These are phyloP conservation scores for Lenzites betulinus DNA, from an alignment of 768 basidiomycete species.

Conservation along the genomic window DNA sequence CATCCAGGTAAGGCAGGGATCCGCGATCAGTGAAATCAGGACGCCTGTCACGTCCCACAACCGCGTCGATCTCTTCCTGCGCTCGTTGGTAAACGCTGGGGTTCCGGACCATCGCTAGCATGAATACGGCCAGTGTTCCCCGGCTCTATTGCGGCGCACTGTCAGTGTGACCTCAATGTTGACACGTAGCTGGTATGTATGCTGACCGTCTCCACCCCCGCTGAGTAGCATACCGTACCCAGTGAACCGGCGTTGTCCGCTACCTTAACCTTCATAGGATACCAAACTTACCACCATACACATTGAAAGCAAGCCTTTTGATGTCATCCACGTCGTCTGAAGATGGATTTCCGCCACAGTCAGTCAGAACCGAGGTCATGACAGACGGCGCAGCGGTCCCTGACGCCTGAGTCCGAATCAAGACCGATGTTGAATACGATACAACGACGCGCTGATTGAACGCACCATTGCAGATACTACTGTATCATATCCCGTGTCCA, in stretches of 20 bases:
- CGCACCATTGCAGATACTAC: not conserved
- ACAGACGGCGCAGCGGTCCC: not conserved
- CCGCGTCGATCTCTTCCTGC: slow-evolving; percentile 43
- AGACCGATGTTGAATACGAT: too few relatives aligned
- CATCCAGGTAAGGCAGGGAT: slow-evolving; percentile 42
- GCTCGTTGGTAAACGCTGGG: slow-evolving; percentile 40
- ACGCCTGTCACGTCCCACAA: slow-evolving; percentile 40
- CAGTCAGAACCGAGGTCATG: not conserved
- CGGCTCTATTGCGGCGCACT: slow-evolving; percentile 34
- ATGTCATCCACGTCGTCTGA: slow-evolving; percentile 2
- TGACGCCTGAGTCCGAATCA: slow-evolving; percentile 5
- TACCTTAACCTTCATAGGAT: not conserved
- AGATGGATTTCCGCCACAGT: not conserved
- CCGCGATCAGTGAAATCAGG: slow-evolving; percentile 40
- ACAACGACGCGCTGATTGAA: not conserved
- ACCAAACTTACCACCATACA: not conserved
- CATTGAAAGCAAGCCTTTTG: not conserved
- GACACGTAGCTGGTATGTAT: too few relatives aligned
- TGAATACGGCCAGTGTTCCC: slow-evolving; percentile 39
- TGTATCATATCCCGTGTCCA: slow-evolving; percentile 24
- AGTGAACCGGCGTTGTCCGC: not conserved
- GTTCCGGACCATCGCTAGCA: slow-evolving; percentile 39
- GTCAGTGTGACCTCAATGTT: too few relatives aligned
- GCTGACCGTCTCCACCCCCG: slow-evolving; percentile 9
- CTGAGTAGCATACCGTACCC: not conserved